Evolutionary conservation across 2,329 filamentous ascomycete species (phyloP).

Genomic region (Diaporthe destruens): DNA sequence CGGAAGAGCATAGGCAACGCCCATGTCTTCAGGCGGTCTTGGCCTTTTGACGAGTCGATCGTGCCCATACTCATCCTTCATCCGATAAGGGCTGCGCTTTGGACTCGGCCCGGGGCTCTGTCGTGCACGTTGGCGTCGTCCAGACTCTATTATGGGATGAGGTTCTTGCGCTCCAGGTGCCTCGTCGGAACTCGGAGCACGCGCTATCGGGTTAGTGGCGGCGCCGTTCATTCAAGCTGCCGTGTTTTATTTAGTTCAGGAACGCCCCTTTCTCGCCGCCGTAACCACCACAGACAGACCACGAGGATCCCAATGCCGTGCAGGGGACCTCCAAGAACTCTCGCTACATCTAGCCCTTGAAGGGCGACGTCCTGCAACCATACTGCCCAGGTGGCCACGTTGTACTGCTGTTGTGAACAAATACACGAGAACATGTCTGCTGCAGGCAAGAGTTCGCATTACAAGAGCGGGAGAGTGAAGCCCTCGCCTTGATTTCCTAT

Average conservation of each 20-base stretch:
- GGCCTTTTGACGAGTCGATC: conserved; percentile 9
- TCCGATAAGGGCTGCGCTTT: conserved; percentile 12
- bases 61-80: background rate
- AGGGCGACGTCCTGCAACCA: too few relatives aligned
- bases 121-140: background rate
- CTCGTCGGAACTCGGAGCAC: background rate
- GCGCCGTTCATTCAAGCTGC: conserved; percentile 12
- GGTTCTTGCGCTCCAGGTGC: background rate
- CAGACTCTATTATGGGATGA: conserved; percentile 14
- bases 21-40: background rate
- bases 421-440: too few relatives aligned
- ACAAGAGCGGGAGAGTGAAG: background rate
- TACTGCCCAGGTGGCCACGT: background rate
- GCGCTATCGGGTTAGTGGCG: background rate
- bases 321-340: background rate
- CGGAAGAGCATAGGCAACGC: background rate
- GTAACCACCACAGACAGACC: background rate
- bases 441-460: background rate
- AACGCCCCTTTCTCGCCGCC: conserved; percentile 9
- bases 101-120: conserved; percentile 19
- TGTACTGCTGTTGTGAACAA: background rate
- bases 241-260: conserved; percentile 26
- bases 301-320: background rate
- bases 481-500: background rate
- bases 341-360: too few relatives aligned